Conservation (phyloP, 129 eudicot genomes). For the Ambrosia artemisiifolia region DNA sequence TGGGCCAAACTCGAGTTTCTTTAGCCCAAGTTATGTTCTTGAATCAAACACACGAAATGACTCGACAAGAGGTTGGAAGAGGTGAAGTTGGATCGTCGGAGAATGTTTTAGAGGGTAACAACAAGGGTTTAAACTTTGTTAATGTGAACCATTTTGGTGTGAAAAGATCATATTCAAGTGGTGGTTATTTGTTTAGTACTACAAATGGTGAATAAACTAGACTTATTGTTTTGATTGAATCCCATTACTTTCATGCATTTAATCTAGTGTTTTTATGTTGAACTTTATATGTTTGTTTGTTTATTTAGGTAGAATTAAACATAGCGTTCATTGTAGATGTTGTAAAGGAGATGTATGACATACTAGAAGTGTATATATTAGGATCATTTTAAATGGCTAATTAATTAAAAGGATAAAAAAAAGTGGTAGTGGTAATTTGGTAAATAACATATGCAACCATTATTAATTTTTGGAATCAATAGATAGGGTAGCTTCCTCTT, state of each 20-base stretch:
- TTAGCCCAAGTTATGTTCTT: constrained; percentile 23
- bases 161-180: constrained; percentile 51
- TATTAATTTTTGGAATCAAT: constrained; percentile 36
- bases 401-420: background rate
- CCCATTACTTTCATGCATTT: background rate
- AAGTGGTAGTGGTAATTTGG: constrained; percentile 13
- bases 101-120: constrained; percentile 5
- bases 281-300: background rate
- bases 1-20: constrained; percentile 29
- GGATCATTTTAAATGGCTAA: background rate
- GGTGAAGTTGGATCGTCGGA: constrained; percentile 31
- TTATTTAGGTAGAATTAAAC: too few relatives aligned
- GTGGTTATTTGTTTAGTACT: constrained; percentile 34
- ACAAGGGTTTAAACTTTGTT: constrained; percentile 26
- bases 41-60: constrained; percentile 29
- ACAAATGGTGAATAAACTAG: background rate
- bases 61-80: background rate
- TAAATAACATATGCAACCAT: constrained; percentile 25
- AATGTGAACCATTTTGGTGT: constrained; percentile 20
- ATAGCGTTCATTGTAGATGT: too few relatives aligned
- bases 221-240: background rate
- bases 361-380: too few relatives aligned
- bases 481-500: constrained; percentile 59
- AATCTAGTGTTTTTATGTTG: background rate
- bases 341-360: too few relatives aligned